phyloP scores from a whole-genome alignment of 495 filamentous ascomycete genomes.

The Aspergillus ostianus region DNA sequence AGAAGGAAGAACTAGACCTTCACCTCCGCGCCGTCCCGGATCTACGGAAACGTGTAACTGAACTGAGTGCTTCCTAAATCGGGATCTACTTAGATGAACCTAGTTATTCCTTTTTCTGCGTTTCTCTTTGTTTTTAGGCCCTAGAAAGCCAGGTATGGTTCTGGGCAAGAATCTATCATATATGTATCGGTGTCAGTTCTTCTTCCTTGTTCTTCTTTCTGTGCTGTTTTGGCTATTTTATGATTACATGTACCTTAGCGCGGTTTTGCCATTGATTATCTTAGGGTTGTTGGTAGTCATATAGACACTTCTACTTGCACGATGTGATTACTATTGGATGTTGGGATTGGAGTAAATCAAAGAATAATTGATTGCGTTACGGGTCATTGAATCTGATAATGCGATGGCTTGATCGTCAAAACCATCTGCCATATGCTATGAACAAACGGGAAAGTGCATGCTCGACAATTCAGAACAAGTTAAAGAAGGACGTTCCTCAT shows the following conservation, averaged over 20 bases:
- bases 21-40: constrained; percentile 82
- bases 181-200: not conserved
- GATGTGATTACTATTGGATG: no score
- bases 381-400: no score
- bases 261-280: not conserved
- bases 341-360: no score
- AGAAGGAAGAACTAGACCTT: constrained; percentile 91
- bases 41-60: constrained; percentile 77
- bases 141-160: not conserved
- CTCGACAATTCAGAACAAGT: not conserved
- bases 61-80: constrained; percentile 50
- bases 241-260: not conserved
- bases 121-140: not conserved
- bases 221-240: not conserved
- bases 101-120: not conserved
- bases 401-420: not conserved
- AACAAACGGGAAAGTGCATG: not conserved
- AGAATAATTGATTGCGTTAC: no score
- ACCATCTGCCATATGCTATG: not conserved
- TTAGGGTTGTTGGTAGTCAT: not conserved
- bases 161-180: not conserved
- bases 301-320: not conserved
- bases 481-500: not conserved
- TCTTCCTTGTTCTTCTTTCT: not conserved
- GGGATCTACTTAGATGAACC: not conserved